Evolutionary conservation across 73 alveolate genomes (phyloP), one percentile per base, ranked within the genome.

Genomic region (Durusdinium trenchii): DNA sequence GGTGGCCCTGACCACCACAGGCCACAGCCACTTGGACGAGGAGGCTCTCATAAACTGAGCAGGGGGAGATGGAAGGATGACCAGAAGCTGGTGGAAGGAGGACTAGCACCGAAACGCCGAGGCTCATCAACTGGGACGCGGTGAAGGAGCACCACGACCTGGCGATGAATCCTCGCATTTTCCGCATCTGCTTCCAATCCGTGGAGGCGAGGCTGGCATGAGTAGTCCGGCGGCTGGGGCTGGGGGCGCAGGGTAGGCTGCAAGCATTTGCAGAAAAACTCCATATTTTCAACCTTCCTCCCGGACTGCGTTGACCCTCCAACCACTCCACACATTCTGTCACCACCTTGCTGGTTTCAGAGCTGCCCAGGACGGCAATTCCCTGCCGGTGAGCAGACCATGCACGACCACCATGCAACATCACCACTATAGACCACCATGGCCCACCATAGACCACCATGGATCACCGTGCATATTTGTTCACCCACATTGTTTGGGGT

Each of bases 161-260:
- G 52, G 99, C 99, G n/a, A 57, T 94, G 99, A 75, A 94, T 94
- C 99, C 99, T 0, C 90, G 83, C 10, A 94, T 83, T 14, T 94
- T 86, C 0, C 94, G 76, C 99, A 78, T 94, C 57, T 94, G 75
- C 99, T 94, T 94, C 94, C 99, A 94, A 61, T 76, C 85, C 46
- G 99, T 94, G 57, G 99, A 94, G 99, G 95, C 60, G 38, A 47
- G 48, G 32, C 26, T 2, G 86, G 86, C 32, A n/a, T n/a, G n/a
- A n/a, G n/a, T n/a, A n/a, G n/a, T n/a, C n/a, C n/a, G n/a, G n/a
- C n/a, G n/a, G n/a, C n/a, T n/a, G n/a, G n/a, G n/a, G n/a, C n/a
- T n/a, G n/a, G n/a, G n/a, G n/a, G n/a, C n/a, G n/a, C n/a, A n/a
- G n/a, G n/a, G n/a, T n/a, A n/a, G n/a, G n/a, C n/a, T n/a, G n/a